These are phyloP conservation scores for Linum usitatissimum DNA, from an alignment of 345 rosid species.

Conservation along the genomic window DNA sequence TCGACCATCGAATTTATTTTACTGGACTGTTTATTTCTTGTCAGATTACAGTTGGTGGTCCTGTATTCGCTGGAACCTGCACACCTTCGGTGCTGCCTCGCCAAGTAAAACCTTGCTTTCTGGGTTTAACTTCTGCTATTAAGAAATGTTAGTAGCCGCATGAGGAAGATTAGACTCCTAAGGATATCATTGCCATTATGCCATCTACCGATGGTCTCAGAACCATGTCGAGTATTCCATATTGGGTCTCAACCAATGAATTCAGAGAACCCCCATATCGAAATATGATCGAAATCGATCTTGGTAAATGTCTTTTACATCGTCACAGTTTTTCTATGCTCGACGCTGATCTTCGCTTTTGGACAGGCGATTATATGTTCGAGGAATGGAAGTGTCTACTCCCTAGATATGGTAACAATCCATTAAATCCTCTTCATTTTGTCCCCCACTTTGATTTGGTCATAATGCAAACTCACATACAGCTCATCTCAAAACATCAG, in stretches of 20 bases:
- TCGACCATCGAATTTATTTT: neutral
- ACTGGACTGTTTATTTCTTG: conserved; percentile 3
- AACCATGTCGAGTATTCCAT: no score
- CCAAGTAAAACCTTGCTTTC: conserved; percentile 42
- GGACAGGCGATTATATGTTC: conserved; percentile 73
- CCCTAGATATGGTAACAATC: conserved; percentile 49
- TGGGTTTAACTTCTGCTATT: neutral
- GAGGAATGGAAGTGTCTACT: conserved; percentile 68
- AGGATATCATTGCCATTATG: no score
- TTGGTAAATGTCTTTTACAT: no score
- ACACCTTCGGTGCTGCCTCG: conserved; percentile 51
- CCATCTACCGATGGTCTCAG: no score
- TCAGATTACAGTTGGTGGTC: conserved; percentile 70
- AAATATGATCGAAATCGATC: no score
- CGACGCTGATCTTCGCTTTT: conserved; percentile 7
- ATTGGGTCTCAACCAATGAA: no score
- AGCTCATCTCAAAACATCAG: conserved; percentile 25
- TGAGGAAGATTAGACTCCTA: neutral
- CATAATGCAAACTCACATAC: neutral
- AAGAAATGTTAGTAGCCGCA: neutral
- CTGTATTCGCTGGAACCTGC: conserved; percentile 84
- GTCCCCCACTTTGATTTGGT: neutral
- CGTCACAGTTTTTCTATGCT: neutral
- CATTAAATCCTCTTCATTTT: neutral
- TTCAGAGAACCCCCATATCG: no score